Base-by-base conservation (phyloP, 2,329 filamentous ascomycete species). In the Diatrype stigma region DNA sequence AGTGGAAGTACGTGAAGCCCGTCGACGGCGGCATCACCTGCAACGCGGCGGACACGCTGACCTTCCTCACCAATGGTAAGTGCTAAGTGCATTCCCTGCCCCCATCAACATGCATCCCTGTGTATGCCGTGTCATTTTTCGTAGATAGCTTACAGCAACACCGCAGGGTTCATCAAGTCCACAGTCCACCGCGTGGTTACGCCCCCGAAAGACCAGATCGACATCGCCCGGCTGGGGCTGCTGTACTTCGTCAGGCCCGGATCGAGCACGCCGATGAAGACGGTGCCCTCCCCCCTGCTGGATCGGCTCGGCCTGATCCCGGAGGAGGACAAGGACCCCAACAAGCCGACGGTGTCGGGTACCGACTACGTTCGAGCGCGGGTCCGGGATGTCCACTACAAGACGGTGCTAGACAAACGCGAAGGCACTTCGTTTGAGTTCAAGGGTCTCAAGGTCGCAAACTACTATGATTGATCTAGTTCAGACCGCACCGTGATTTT, bases 321-420 rank as follows among this genome's bases (percentile, higher is more conserved):
- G 1, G 68, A 70, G 3, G 67, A 70, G 32, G 70, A 74, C 50
- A 71, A 70, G 50, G 62, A 71, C 51, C 49, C 63, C 1, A 68
- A 58, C 35, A 60, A 57, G 34, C 63, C 65, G 5, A 67, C 68
- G 1, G 64, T 70, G 0, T 68, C 68, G 1, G 73, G 73, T 0
- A 73, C 70, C 2, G 72, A 75, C 42, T 76, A 75, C 50, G 72
- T 76, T 12, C 67, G 73, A 2, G 74, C 73, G 2, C 63, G 73
- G 8, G 73, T 75, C 22, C 73, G 69, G 59, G 72, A 76, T 55
- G 72, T 76, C 32, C 73, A 76, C 57, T 52, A 73, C 49, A 74
- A 72, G 63, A 70, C 66, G 6, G 71, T 76, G 5, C 38, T 74
- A 35, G 70, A 73, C 30, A 72, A 69, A 49, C 63, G 73, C 16